Evolutionary conservation across 2,329 filamentous ascomycete species (phyloP), one percentile per base, ranked within the genome.

Genomic region (Hymenoscyphus fructigenus): DNA sequence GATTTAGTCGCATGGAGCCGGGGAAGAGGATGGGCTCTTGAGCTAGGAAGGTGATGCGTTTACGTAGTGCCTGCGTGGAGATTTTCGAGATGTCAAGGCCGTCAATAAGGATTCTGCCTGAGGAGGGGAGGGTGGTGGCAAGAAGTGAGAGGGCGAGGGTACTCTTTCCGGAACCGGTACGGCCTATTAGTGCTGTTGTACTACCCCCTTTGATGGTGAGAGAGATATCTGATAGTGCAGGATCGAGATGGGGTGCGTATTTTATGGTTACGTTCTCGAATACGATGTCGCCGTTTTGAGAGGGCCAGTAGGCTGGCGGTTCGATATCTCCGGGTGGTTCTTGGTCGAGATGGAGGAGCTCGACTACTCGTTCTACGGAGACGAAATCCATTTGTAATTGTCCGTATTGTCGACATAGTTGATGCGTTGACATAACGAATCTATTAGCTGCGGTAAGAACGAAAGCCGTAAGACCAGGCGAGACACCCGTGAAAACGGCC

Each of bases 321-420:
- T 85, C 78, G 2, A 91, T 77, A 0, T 84, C 82, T 0, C 92
- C 92, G 0, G 80, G 82, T 0, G 86, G 80, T 75, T 97, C 93
- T 74, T 91, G 86, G 17, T 93, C 90, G 0, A 97, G 84, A 65
- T 91, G 85, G 0, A 95, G 82, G 0, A 97, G 83, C 76, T 95
- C 91, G 10, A 95, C 87, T 0, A 97, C 89, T 50, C 93, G 86
- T 77, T 97, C 93, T 0, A 97, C 91, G 0, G 91, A 93, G 0
- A 96, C 92, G 70, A 96, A 96, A 74, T 96, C 90, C 85, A 97
- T 93, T 75, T 97, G 92, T 1, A 97, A 82, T 73, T 91, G 87
- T 2, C 93, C 93, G 72, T 96, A 96, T 65, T 87, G 85, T 66
- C 87, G 87, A 76, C 93, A 97, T 0, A 96, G 83, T 1, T 81